Base-by-base conservation (phyloP, 179 eudicot genomes). In the Corrigiola litoralis region DNA sequence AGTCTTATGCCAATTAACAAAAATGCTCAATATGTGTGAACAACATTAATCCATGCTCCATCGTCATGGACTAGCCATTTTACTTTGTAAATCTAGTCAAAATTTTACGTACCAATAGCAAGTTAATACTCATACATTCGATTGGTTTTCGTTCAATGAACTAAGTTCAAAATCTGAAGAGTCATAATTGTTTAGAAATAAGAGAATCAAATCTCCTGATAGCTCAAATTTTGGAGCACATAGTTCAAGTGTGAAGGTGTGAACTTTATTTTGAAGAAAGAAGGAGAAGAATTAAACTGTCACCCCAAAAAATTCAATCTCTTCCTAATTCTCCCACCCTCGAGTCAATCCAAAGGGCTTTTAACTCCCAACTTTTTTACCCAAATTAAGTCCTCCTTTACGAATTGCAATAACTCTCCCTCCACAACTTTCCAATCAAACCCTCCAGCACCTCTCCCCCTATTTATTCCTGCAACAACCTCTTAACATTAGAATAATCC, bases 261-360 rank as follows among this genome's bases (percentile, higher is more conserved):
- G 40, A 13, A 67, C 41, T 63, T 55, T 31, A 21, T 54, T 54
- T 42, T 47, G 57, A 72, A 29, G 40, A 31, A 65, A 70, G 20
- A 42, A 61, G 53, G 20, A 38, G 63, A 34, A n/a, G 5, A 24
- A 40, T 55, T 44, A 56, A 52, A 55, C 42, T 36, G 55, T 34
- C 53, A 50, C 18, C 12, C 12, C 34, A 9, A 31, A 44, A 24
- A 61, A 38, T 64, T 13, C 5, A 41, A 49, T 61, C 18, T 2
- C 50, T 27, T 20, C 60, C 14, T 31, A 41, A 27, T 48, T 38
- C 16, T 17, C 40, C 53, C 63, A 70, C 78, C 81, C 88, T 82
- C 89, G 89, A 84, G 89, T 85, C 87, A 85, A 85, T 85, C 87
- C 89, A 84, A 72, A 71, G 41, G 63, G 67, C 75, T 73, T 73